Percentiles rank a stretch among this genome's conserved stretches.
Evolutionary conservation across 2,329 filamentous ascomycete species (phyloP).

Genomic region (Neoarthrinium moseri): DNA sequence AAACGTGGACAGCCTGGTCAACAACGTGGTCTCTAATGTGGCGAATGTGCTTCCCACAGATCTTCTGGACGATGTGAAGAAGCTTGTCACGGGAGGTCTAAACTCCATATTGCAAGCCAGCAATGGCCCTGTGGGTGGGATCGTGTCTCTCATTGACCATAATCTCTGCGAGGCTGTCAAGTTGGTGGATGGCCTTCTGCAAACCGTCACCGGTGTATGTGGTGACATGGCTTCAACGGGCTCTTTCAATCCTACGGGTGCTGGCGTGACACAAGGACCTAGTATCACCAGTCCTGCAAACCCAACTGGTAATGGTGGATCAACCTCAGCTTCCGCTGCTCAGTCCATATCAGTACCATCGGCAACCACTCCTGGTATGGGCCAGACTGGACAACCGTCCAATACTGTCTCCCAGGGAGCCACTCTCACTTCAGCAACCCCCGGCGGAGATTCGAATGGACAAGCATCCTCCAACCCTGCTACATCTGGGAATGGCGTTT

Average conservation of each 20-base stretch:
- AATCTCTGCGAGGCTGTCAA: slow-evolving; percentile 22
- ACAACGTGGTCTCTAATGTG: slow-evolving; percentile 14
- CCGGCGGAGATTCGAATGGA: not conserved
- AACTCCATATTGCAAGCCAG: slow-evolving; percentile 17
- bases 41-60: slow-evolving; percentile 13
- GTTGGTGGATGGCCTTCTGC: slow-evolving; percentile 19
- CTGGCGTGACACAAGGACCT: not conserved
- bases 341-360: not conserved
- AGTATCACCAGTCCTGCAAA: not conserved
- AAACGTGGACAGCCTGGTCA: slow-evolving; percentile 16
- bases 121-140: slow-evolving; percentile 17
- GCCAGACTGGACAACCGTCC: not conserved
- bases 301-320: not conserved
- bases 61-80: slow-evolving; percentile 15
- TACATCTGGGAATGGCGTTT: not conserved
- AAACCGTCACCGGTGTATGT: slow-evolving; percentile 23
- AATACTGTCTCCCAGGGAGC: not conserved
- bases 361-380: not conserved
- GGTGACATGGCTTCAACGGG: slow-evolving; percentile 18
- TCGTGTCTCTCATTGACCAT: slow-evolving; percentile 19
- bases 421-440: not conserved
- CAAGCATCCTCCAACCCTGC: not conserved
- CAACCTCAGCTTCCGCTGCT: slow-evolving; percentile 1
- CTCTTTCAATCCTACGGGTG: slow-evolving; percentile 11
- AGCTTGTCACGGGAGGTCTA: slow-evolving; percentile 17